Conservation (phyloP, 2,329 filamentous ascomycete genomes). For the Penicillium crustosum region DNA sequence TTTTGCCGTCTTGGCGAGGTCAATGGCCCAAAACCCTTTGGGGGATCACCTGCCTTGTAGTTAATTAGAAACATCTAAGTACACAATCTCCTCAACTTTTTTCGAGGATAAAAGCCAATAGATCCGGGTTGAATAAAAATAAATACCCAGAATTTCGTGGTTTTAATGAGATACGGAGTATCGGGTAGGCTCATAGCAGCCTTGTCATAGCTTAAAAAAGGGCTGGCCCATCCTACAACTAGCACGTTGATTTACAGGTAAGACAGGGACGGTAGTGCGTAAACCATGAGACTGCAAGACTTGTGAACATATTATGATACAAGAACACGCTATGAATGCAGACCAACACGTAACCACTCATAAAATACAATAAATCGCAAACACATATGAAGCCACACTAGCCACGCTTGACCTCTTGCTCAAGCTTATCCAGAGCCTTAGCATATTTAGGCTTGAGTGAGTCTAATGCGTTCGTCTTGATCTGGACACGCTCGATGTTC, state of each 20-base stretch:
- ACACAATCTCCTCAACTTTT: background rate
- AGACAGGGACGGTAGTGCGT: background rate
- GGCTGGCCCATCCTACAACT: background rate
- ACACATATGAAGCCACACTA: background rate
- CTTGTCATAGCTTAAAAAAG: background rate
- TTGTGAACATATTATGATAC: conserved; percentile 4
- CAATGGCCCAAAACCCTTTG: background rate
- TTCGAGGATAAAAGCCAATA: background rate
- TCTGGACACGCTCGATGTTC: conserved; percentile 31
- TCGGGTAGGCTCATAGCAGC: background rate
- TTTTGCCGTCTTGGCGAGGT: background rate
- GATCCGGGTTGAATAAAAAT: background rate
- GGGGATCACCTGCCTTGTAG: background rate
- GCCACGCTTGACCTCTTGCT: conserved; percentile 36
- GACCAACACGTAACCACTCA: conserved; percentile 1
- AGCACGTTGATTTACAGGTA: background rate
- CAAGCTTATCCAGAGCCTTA: conserved; percentile 37
- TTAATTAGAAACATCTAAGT: background rate
- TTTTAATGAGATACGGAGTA: background rate
- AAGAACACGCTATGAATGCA: conserved; percentile 11
- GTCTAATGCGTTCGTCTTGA: conserved; percentile 32
- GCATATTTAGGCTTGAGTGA: conserved; percentile 35
- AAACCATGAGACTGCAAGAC: background rate
- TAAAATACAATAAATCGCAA: conserved; percentile 2
- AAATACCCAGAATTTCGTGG: background rate